These are phyloP conservation scores for Colletotrichum caudatum DNA, from an alignment of 2,329 filamentous ascomycete genomes.

Conservation along the genomic window DNA sequence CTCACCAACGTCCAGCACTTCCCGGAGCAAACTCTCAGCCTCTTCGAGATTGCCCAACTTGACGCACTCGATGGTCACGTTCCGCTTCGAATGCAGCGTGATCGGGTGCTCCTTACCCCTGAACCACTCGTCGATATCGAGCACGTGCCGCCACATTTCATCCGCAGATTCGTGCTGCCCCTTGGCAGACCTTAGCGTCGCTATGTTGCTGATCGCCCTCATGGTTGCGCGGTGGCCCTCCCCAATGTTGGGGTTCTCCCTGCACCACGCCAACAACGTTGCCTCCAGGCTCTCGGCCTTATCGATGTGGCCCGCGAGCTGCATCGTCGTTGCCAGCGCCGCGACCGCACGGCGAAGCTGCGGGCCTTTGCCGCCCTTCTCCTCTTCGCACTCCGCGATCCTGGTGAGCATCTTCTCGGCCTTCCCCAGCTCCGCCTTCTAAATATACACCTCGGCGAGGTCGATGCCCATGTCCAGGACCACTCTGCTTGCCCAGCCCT, in stretches of 20 bases:
- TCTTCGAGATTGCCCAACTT: slow-evolving; percentile 51
- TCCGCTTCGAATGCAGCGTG: slow-evolving; percentile 16
- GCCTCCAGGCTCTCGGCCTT: slow-evolving; percentile 5
- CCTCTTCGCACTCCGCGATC: slow-evolving; percentile 23
- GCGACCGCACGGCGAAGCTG: slow-evolving; percentile 8
- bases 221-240: slow-evolving; percentile 10
- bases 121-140: neutral
- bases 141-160: neutral
- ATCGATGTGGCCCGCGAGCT: neutral
- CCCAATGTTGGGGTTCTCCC: neutral
- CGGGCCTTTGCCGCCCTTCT: neutral
- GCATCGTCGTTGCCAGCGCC: slow-evolving; percentile 7
- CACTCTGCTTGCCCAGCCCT: neutral
- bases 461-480: neutral
- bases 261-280: neutral
- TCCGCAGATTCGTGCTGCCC: slow-evolving; percentile 12
- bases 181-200: neutral
- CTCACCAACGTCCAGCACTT: slow-evolving; percentile 43
- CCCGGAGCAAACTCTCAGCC: slow-evolving; percentile 48
- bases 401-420: slow-evolving; percentile 9
- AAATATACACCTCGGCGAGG: slow-evolving; percentile 16
- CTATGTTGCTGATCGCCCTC: slow-evolving; percentile 15
- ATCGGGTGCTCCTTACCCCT: slow-evolving; percentile 13
- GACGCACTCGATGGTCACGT: slow-evolving; percentile 14
- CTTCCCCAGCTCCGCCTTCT: slow-evolving; percentile 8